A percentile compares a stretch with the other conserved stretches of the same genome.
Conservation (phyloP, 2,329 filamentous ascomycete genomes). For the Geosmithia putterillii region DNA sequence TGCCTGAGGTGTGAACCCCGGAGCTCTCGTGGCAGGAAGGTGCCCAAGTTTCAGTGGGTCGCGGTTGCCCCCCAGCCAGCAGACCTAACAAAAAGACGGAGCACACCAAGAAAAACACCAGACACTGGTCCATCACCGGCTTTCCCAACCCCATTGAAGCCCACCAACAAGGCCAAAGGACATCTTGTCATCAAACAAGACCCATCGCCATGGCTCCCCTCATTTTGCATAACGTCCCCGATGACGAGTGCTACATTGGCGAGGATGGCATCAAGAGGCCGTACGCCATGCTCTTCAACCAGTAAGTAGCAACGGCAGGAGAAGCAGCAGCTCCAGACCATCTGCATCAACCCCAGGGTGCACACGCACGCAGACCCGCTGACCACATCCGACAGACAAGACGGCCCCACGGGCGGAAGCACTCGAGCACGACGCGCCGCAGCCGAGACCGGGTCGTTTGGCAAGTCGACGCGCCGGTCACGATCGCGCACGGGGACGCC, state of each 20-base stretch:
- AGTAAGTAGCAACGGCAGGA: conserved; percentile 27
- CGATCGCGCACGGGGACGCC: conserved; percentile 49
- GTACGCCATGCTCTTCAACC: conserved; percentile 54
- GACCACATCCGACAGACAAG: conserved; percentile 26
- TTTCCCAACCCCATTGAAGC: too few species aligned
- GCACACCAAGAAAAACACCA: not conserved
- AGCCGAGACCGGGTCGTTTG: conserved; percentile 53
- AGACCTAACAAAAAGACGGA: not conserved
- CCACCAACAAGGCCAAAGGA: not conserved
- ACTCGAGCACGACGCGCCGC: conserved; percentile 38
- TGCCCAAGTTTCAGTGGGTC: not conserved
- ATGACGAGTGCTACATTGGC: conserved; percentile 54
- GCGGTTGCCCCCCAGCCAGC: not conserved
- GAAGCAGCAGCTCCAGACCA: not conserved
- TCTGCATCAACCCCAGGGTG: not conserved
- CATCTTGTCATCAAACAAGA: not conserved
- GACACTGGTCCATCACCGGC: not conserved
- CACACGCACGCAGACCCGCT: not conserved
- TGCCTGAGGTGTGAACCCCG: not conserved
- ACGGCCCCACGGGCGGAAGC: conserved; percentile 30
- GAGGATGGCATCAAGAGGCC: conserved; percentile 53
- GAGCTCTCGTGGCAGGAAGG: not conserved
- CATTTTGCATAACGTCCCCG: conserved; percentile 56
- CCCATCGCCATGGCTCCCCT: conserved; percentile 42
- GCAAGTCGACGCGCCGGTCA: conserved; percentile 52